Conservation (phyloP, 2,329 filamentous ascomycete genomes). For the Fusarium sp. region DNA sequence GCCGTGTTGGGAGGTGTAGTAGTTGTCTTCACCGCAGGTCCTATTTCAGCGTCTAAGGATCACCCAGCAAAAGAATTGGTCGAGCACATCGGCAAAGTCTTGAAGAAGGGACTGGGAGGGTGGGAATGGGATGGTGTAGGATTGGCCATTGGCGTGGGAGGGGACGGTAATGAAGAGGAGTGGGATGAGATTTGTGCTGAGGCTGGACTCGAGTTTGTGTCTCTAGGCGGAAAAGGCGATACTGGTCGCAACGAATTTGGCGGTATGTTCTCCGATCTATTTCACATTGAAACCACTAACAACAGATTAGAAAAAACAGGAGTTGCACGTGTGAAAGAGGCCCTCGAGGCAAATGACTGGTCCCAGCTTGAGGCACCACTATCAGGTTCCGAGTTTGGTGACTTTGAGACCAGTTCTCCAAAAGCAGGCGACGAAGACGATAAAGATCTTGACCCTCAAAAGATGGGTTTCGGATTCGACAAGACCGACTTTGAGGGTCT, state of each 20-base stretch:
- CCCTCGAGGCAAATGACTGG: conserved; percentile 76
- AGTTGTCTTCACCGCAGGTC: conserved; percentile 50
- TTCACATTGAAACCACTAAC: conserved; percentile 28
- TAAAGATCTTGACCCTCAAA: conserved; percentile 57
- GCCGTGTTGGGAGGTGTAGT: conserved; percentile 70
- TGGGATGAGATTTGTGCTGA: conserved; percentile 72
- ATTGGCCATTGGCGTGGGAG: conserved; percentile 67
- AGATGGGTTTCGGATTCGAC: conserved; percentile 64
- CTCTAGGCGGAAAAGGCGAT: conserved; percentile 55
- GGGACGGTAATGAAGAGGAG: conserved; percentile 60
- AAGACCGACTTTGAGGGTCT: conserved; percentile 64
- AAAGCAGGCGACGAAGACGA: conserved; percentile 47
- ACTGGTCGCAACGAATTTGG: conserved; percentile 67
- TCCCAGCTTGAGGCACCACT: conserved; percentile 47
- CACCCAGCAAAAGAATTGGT: conserved; percentile 57
- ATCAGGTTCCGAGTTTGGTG: conserved; percentile 46
- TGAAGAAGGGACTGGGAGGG: conserved; percentile 67
- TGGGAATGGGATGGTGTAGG: conserved; percentile 74
- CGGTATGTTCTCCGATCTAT: conserved; percentile 53
- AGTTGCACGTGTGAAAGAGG: conserved; percentile 68
- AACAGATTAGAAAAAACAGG: conserved; percentile 64
- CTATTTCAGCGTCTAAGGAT: conserved; percentile 10
- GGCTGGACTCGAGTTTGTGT: conserved; percentile 71
- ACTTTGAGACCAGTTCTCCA: conserved; percentile 50
- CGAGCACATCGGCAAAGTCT: conserved; percentile 63